Base-by-base conservation (phyloP, 345 rosid species). In the Brassica juncea region DNA sequence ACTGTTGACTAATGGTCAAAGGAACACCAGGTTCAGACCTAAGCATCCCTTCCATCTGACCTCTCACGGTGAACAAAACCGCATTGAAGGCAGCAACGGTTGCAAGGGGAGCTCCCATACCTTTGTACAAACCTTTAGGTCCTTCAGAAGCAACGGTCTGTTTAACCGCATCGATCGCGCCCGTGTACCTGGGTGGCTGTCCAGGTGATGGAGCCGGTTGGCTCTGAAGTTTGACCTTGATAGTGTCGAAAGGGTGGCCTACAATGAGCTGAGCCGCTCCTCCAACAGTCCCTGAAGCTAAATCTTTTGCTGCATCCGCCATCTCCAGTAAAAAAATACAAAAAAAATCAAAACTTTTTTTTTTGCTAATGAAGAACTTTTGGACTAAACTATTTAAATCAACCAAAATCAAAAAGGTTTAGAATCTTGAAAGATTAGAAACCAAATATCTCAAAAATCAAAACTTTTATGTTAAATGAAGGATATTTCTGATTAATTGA, bases 61-160 rank as follows among this genome's bases (percentile, higher is more conserved):
- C 99, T 81, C 99, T 90, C 9, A 83, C 99, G 0, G 97, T 88
- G 83, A 96, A 96, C 71, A 96, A 88, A 68, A 90, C 91, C 16
- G 99, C 99, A 74, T 96, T 96, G 85, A 96, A 88, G 78, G 94
- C 99, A 4, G 99, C 98, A 77, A 96, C 98, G 49, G 99, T 93
- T 63, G 97, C 99, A 23, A 96, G 89, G 1, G 99, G 99, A 77
- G 98, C 99, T 23, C 99, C 99, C 99, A 96, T 96, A 31, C 99
- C 98, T 79, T 96, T 96, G 83, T 88, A 96, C 81, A 96, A 82
- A 75, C 98, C 99, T 76, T 94, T 83, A 11, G 92, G 90, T 16
- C 99, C 98, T 89, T 96, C 99, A 5, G 95, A 88, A 67, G 94
- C 89, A 75, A 96, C 1, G 30, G 99, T 96, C 81, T 92, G 88